Evolutionary conservation across 768 basidiomycete species (phyloP), one percentile per base, ranked within the genome.

Genomic region (Gymnopilus junonius): DNA sequence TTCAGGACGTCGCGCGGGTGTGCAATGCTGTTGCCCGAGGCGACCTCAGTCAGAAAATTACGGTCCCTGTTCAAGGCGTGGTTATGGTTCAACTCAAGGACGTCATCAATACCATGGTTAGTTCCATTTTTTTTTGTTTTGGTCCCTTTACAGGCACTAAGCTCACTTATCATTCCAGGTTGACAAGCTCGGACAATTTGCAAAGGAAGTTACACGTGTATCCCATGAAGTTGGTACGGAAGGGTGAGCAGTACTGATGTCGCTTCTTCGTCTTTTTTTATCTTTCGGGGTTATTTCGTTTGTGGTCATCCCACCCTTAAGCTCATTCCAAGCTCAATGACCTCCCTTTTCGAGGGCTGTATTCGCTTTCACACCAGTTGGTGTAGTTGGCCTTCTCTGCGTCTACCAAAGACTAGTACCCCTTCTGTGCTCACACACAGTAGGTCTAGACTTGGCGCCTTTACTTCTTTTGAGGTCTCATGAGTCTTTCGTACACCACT

Each of bases 131-230:
- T 65, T 2, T 39, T n/a, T n/a, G n/a, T n/a, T 48, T 35, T 63
- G 15, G 54, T 55, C 21, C 14, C 31, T 53, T 20, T 1, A 11
- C 32, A 11, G 12, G 15, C 32, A 21, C 12, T 37, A 39, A 55
- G 25, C 35, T 5, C 20, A 42, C 42, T 23, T 21, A 39, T 39
- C 35, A 40, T 55, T 37, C 34, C 23, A 76, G 75, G 75, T 82
- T 34, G 82, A 83, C 67, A 83, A 83, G 63, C 81, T 98, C 29
- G 88, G 91, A 60, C 90, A 92, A 70, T 97, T 98, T 75, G 95
- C 96, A 35, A 89, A 90, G 72, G 94, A 95, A 74, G 94, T 95
- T 37, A 95, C 94, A 62, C 86, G 94, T 62, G 91, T 93, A 61
- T 85, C 85, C 67, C 89, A 90, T 73, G 91, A 93, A 73, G 95